Percentiles rank a stretch among this genome's conserved stretches.
phyloP scores from a whole-genome alignment of 441 rosid species.

The Mallotus japonicus region DNA sequence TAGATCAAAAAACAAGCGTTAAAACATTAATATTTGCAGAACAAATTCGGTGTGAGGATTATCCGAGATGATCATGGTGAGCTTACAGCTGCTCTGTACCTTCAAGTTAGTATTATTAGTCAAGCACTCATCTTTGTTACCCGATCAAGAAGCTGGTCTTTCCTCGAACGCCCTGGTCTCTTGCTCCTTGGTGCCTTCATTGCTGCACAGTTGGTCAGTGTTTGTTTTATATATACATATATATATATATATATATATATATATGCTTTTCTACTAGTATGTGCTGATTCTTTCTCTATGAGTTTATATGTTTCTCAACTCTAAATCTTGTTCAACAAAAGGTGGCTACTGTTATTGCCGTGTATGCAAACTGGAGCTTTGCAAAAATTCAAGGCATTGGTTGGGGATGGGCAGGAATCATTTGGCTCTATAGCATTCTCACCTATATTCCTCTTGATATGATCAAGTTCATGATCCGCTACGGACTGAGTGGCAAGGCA shows the following conservation, averaged over 20 bases:
- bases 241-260: background rate
- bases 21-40: conserved; percentile 37
- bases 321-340: conserved; percentile 21
- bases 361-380: conserved; percentile 77
- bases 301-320: background rate
- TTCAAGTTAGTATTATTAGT: conserved; percentile 95
- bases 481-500: conserved; percentile 64
- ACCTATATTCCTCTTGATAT: conserved; percentile 81
- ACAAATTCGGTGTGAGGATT: conserved; percentile 52
- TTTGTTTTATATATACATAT: background rate
- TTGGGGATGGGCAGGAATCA: conserved; percentile 92
- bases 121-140: conserved; percentile 95
- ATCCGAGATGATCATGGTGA: conserved; percentile 40
- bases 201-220: conserved; percentile 71
- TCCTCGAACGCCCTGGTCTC: conserved; percentile 68
- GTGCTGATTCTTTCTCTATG: background rate
- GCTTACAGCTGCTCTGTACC: conserved; percentile 83
- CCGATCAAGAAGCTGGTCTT: conserved; percentile 88
- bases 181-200: conserved; percentile 64
- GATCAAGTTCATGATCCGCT: conserved; percentile 79
- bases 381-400: conserved; percentile 78
- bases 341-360: conserved; percentile 79
- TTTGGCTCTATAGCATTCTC: conserved; percentile 71
- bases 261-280: too few relatives aligned
- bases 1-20: background rate